These are phyloP conservation scores for Apiotrichum mycotoxinovorans DNA, from an alignment of 1,284 basidiomycete genomes.

Conservation along the genomic window DNA sequence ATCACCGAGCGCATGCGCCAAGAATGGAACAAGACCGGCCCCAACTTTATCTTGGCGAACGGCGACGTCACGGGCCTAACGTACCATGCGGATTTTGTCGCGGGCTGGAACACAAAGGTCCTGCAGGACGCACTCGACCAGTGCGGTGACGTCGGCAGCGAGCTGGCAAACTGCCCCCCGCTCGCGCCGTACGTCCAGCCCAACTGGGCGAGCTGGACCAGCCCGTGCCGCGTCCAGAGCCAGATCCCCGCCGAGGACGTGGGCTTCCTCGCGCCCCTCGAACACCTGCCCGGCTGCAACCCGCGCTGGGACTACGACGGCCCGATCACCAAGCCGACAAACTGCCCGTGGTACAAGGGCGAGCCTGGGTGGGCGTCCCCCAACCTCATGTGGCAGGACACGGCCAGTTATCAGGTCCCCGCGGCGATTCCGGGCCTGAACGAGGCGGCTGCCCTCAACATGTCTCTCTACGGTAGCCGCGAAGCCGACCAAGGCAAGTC, in stretches of 20 bases:
- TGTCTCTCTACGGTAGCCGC: background rate
- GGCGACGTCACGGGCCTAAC: conserved; percentile 49
- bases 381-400: conserved; percentile 1
- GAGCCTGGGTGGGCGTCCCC: conserved; percentile 9
- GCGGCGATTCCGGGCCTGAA: background rate
- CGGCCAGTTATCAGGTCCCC: background rate
- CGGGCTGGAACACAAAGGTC: conserved; percentile 46
- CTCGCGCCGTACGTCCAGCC: no score
- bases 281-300: conserved; percentile 12
- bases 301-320: conserved; percentile 16
- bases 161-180: background rate
- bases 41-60: conserved; percentile 27
- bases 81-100: conserved; percentile 49
- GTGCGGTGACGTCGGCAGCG: conserved; percentile 24
- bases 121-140: conserved; percentile 45
- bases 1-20: background rate
- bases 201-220: conserved; percentile 12
- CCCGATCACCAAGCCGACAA: background rate
- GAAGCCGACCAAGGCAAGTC: background rate
- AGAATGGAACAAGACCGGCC: conserved; percentile 1
- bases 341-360: conserved; percentile 5
- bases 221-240: conserved; percentile 13
- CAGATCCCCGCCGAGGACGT: conserved; percentile 16
- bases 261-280: conserved; percentile 21
- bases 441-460: background rate